Base-by-base conservation (phyloP, 2,329 filamentous ascomycete species). In the Oidium heveae region DNA sequence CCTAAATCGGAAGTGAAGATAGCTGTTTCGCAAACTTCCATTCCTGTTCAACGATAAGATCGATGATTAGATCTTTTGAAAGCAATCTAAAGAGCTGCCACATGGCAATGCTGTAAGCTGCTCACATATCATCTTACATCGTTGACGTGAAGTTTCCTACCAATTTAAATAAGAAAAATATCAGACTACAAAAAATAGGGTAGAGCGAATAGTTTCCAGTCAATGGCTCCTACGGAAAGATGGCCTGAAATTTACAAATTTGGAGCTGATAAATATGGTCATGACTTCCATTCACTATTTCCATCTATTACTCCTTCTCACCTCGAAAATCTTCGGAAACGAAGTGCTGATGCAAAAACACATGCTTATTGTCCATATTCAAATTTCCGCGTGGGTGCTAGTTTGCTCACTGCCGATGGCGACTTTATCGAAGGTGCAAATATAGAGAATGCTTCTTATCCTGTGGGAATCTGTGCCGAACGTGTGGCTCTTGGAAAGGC, bases 401-500 rank as follows among this genome's bases (percentile, higher is more conserved):
- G 84, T 36, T 69, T 96, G 57, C 78, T 96, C 58, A 74, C 77
- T 7, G 58, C 67, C 12, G 68, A 72, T 33, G 75, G 73, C 2
- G 69, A 73, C 15, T 63, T 58, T 28, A 57, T 65, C 52, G 70
- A 75, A 49, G 91, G 91, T 55, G 87, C 85, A 58, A 94, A 94
- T 65, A 79, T 96, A 58, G 91, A 98, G 70, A 95, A 96, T 66
- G 71, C 86, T 1, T 73, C 83, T 32, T 96, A 94, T 66, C 89
- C 91, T 0, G 88, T 95, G 6, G 86, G 86, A n/a, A 93, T 85
- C 2, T 96, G 91, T 67, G 91, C 91, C 15, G 91, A 98, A 74
- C 74, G 89, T 56, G 85, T 89, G n/a, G 87, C 86, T 1, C 74
- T 96, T 60, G 84, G 78, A 8, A 86, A 80, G 41, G 89, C 89